Base-by-base conservation (phyloP, 2,329 filamentous ascomycete species). In the Ceratocystis smalleyi region DNA sequence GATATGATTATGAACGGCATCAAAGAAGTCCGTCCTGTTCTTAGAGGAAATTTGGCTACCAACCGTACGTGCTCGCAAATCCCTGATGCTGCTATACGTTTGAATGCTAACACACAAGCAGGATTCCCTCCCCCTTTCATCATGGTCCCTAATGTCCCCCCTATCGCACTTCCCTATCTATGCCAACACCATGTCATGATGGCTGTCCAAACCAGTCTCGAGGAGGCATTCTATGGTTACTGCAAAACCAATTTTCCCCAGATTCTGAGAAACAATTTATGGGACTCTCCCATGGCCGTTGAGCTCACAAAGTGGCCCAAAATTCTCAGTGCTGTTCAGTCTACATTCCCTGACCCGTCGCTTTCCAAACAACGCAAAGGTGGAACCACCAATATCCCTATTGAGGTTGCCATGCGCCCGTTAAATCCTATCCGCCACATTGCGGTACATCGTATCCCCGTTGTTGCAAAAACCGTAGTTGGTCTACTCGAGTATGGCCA, bases 181-280 rank as follows among this genome's bases (percentile, higher is more conserved):
- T 59, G 30, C n/a, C 65, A 66, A 22, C 65, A 66, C 60, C 27
- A 61, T 24, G 43, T 66, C 24, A 61, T 66, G 47, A 64, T 40
- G 7, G 8, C 57, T 8, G 30, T 57, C 1, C 65, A 66, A 49
- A 30, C 12, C 8, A 49, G 32, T 27, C 62, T 66, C 30, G 65
- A 66, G 27, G 40, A 62, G n/a, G 43, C 49, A 12, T 27, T 66
- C 10, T 66, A 43, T 7, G 19, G 61, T 6, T 66, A 62, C 62
- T 49, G 32, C n/a, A 59, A 64, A n/a, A 30, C 40, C 12, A 64
- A 59, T 12, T 51, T 62, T 32, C 62, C 65, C 2, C n/a, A 43
- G 2, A 43, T 62, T 8, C 15, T 64, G 2, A 27, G 51, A 6
- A 27, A 32, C 2, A 43, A 59, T 19, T 43, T 49, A 8, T 66